A percentile compares a stretch with the other conserved stretches of the same genome.
These are phyloP conservation scores for Atalantia buxifolia DNA, from an alignment of 345 rosid genomes.

Conservation along the genomic window DNA sequence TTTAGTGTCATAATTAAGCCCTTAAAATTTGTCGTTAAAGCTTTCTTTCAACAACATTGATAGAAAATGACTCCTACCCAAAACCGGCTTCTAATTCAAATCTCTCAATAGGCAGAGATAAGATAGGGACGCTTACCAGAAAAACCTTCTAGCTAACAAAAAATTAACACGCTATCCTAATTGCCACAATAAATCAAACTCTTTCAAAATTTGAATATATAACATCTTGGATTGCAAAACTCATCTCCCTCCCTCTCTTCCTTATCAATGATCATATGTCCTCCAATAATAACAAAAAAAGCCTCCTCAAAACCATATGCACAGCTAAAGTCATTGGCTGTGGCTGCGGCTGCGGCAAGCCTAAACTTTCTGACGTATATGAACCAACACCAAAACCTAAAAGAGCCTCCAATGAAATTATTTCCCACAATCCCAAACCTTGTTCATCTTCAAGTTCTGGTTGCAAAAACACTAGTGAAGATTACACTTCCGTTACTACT, in stretches of 20 bases:
- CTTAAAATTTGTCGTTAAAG: neutral
- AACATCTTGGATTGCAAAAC: neutral
- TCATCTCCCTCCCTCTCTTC: neutral
- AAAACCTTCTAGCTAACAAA: neutral
- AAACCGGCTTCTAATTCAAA: neutral
- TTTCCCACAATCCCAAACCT: neutral
- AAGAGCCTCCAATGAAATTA: neutral
- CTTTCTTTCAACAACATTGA: neutral
- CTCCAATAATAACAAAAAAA: constrained; percentile 14
- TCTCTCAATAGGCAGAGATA: neutral
- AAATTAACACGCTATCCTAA: neutral
- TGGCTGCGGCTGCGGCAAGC: constrained; percentile 27
- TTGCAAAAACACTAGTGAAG: neutral
- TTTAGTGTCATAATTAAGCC: neutral
- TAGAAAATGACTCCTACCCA: constrained; percentile 10
- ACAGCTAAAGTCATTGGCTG: constrained; percentile 12
- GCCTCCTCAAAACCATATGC: constrained; percentile 15
- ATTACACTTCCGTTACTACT: constrained; percentile 19
- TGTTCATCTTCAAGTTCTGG: neutral
- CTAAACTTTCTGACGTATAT: constrained; percentile 32
- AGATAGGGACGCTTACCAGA: constrained; percentile 4
- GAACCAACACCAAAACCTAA: constrained; percentile 31
- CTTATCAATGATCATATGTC: constrained; percentile 3
- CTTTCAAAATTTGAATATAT: neutral
- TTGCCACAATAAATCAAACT: neutral